Conservation (phyloP, 345 rosid species). For the Linum lewisii region DNA sequence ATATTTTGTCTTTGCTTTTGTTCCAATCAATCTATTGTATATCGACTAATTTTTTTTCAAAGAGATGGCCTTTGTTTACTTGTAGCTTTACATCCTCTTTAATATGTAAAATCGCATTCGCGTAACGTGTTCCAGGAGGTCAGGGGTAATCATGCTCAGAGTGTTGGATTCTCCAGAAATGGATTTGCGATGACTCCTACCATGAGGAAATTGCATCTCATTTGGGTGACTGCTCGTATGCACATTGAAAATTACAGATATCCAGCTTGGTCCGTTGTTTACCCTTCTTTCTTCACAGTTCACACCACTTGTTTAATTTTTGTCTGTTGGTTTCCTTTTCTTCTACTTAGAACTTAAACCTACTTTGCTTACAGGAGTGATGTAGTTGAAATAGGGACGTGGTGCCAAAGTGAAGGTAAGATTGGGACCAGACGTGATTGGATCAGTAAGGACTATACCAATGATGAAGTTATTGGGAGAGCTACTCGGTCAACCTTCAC, state of each 20-base stretch:
- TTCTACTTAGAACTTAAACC: too few relatives aligned
- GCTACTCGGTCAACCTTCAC: constrained; percentile 60
- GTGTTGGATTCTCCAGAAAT: constrained; percentile 83
- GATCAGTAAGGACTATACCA: constrained; percentile 56
- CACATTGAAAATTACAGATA: constrained; percentile 88
- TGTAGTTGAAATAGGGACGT: constrained; percentile 88
- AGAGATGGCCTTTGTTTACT: too few relatives aligned
- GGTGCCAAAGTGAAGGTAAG: constrained; percentile 92
- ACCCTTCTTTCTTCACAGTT: background rate
- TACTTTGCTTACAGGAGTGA: constrained; percentile 56
- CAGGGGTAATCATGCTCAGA: constrained; percentile 85
- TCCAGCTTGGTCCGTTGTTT: constrained; percentile 73
- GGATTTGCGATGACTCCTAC: constrained; percentile 79
- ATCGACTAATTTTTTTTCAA: too few relatives aligned
- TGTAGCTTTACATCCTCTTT: background rate
- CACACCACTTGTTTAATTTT: background rate
- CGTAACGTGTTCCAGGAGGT: constrained; percentile 49
- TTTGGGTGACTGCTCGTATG: constrained; percentile 99
- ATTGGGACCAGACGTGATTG: constrained; percentile 98
- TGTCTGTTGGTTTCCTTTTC: too few relatives aligned
- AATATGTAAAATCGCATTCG: background rate
- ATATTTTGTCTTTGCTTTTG: too few relatives aligned
- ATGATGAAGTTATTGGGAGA: constrained; percentile 75
- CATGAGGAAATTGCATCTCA: constrained; percentile 87
- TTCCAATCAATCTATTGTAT: too few relatives aligned